Evolutionary conservation across 2,329 filamentous ascomycete genomes (phyloP), one percentile per base, ranked within the genome.

Genomic region (Aspergillus niger): DNA sequence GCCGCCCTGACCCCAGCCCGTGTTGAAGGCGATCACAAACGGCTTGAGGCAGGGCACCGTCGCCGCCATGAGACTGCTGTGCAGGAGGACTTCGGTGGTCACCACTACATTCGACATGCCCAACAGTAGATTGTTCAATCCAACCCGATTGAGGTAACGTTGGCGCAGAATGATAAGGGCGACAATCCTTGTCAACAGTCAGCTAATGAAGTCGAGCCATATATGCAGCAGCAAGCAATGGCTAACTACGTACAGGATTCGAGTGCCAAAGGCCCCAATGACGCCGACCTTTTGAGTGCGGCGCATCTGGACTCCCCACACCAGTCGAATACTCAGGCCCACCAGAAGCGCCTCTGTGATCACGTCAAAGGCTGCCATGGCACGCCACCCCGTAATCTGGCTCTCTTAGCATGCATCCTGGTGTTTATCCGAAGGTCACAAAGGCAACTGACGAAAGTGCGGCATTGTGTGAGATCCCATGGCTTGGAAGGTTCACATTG

Each of bases 21-120:
- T 77, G 60, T 75, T 76, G 68, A 79, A 78, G 51, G 70, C 72
- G 28, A 76, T 71, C 13, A 78, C 75, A 58, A 79, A 79, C 5
- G 75, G 72, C 59, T 77, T 78, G 30, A 78, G 68, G 24, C 77
- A 78, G 3, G 77, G 76, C 13, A 80, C 68, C 0, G 77, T 80
- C 41, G 76, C 75, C 0, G 75, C 69, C 60, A 78, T 77, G 26
- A 81, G 70, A 15, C 76, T 76, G 66, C 74, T 78, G 32, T 76
- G 73, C 24, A 80, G 68, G 41, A 80, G 68, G 43, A 77, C 69
- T 57, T 77, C 72, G 17, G 76, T 73, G 59, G 72, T 69, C 55
- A 79, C 72, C 28, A 72, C 63, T 3, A 73, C 68, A 17, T 74
- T 61, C 3, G 73, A 71, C 38, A 73, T 67, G 51, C 66, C 65